Evolutionary conservation across 1,139 yeast species (phyloP), one percentile per base, ranked within the genome.

Genomic region (Saccharomycopsis phalli): DNA sequence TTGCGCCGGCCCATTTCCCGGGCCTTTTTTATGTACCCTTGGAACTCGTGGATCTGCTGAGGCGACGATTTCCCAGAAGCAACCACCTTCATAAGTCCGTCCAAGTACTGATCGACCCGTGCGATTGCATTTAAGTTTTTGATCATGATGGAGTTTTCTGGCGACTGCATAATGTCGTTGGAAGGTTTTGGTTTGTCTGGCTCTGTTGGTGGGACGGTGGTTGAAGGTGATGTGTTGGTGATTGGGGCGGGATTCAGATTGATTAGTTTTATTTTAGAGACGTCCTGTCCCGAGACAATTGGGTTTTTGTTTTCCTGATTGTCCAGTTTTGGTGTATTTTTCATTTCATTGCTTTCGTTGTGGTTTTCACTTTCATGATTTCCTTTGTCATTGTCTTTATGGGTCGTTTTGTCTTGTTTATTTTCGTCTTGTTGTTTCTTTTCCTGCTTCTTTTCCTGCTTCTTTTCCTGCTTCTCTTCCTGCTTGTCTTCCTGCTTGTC

Each of bases 121-220:
- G 96, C 96, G 58, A 88, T 76, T 2, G 81, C 68, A 51, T 87
- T 87, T 50, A 88, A 68, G 53, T 87, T 83, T 5, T 79, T 74
- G 49, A 88, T 84, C 81, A 87, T 84, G 41, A 81, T 74, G 38
- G 80, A 78, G 54, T 81, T 80, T 40, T 78, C 84, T 1, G 72
- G 70, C 4, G 78, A 67, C 41, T 73, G 71, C 71, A 74, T 70
- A 41, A 70, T 60, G 40, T 66, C 68, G 17, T 59, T 58, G 17
- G 22, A 30, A 17, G 48, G 39, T 25, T 47, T 31, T 19, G 46
- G 34, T 36, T 45, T 26, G 27, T 33, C 17, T 16, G 41, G 23
- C 20, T 41, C 27, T 23, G 43, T 17, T 22, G 46, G 34, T 13
- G 47, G 40, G 36, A 46, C 14, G 40, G 33, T 14, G 31, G 27